Evolutionary conservation across 2,329 filamentous ascomycete species (phyloP), one percentile per base, ranked within the genome.

Genomic region (Calonectria pseudoreteaudii): DNA sequence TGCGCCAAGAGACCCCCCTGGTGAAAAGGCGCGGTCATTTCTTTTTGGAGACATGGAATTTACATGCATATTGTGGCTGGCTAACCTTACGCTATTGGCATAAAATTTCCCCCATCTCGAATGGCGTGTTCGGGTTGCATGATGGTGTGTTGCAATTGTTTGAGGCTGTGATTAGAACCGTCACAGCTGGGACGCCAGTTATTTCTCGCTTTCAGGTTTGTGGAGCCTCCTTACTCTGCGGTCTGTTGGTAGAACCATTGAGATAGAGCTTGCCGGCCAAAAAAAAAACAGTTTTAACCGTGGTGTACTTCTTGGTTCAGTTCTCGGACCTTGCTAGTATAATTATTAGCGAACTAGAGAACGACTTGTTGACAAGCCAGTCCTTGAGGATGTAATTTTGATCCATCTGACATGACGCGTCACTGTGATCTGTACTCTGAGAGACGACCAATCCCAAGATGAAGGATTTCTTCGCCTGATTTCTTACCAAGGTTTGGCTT

Each of bases 191-290:
- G 41, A 47, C 41, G 11, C 4, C 4, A 11, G n/a, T n/a, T 11
- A 47, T 23, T 23, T 47, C 44, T 47, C 10, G 13, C 8, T n/a
- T n/a, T 47, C 5, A n/a, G 20, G 18, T 3, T 1, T 47, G 41
- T n/a, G 6, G 9, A 5, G 5, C 11, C 41, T 47, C 1, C 4
- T 5, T 23, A 0, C 3, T 10, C 1, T 23, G n/a, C 7, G 20
- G 2, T 7, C 10, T n/a, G 4, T 3, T n/a, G 20, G 20, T n/a
- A 10, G 10, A 13, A 2, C 9, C 10, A 47, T 47, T 23, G 10
- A 1, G 44, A 1, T 6, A 18, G 2, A 13, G 20, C 23, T n/a
- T 23, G 6, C 11, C 2, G 23, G 13, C 9, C 13, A 47, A 47
- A 11, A 23, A 4, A 2, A 47, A 13, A n/a, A 23, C 0, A 6